Evolutionary conservation across 2,329 filamentous ascomycete species (phyloP).

Genomic region (Colletotrichum trifolii): DNA sequence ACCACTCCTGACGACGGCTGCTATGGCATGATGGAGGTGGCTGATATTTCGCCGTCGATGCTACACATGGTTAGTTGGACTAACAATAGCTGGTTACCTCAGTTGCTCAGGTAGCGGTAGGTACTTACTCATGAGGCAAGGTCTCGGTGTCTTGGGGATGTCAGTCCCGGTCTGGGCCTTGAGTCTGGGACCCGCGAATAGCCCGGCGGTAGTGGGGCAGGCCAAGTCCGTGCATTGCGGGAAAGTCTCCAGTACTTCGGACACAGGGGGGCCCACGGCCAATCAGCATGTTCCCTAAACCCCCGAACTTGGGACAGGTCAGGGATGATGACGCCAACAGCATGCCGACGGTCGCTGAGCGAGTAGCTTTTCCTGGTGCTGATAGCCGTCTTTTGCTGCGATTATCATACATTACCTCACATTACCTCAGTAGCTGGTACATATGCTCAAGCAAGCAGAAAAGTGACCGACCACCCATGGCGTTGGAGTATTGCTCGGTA

Average conservation of each 20-base stretch:
- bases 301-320: constrained; percentile 20
- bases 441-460: too few relatives aligned
- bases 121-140: background rate
- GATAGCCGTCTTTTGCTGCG: constrained; percentile 23
- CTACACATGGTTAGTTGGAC: too few relatives aligned
- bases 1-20: constrained; percentile 14
- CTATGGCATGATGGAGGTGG: constrained; percentile 27
- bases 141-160: constrained; percentile 13
- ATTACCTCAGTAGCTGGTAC: too few relatives aligned
- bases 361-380: constrained; percentile 15
- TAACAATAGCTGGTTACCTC: too few relatives aligned
- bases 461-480: too few relatives aligned
- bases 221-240: constrained; percentile 19
- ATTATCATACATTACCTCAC: too few relatives aligned
- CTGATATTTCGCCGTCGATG: constrained; percentile 14
- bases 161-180: constrained; percentile 25
- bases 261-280: constrained; percentile 1
- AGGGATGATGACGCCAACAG: constrained; percentile 35
- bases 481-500: background rate
- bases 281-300: constrained; percentile 35
- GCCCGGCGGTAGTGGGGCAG: constrained; percentile 16
- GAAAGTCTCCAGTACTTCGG: constrained; percentile 34
- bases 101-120: too few relatives aligned
- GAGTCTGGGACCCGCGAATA: constrained; percentile 7
- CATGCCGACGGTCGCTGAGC: constrained; percentile 21